Base-by-base conservation (phyloP, 805 yeast genomes). In the Kuraishia hungarica region DNA sequence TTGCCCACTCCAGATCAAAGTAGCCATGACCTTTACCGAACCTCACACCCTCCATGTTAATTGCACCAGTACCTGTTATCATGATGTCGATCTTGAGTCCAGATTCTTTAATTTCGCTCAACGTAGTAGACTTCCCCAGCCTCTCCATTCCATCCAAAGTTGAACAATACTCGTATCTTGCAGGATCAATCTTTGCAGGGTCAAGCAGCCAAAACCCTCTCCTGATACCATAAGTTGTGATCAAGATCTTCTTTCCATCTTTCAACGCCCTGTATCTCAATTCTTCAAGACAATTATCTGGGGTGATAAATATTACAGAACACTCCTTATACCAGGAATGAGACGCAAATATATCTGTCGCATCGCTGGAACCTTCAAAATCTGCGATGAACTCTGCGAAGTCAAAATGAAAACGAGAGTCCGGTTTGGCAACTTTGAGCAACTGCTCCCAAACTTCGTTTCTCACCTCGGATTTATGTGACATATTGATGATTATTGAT, bases 11-110 rank as follows among this genome's bases (percentile, higher is more conserved):
- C 28, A 64, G 57, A 52, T 67, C 70, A 53, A 67, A 67, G 53
- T 56, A 66, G 1, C 69, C 70, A 54, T 67, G 70, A 3, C 70
- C 70, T 54, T 67, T 67, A 39, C 70, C 70, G 50, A 67, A 65
- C 29, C 70, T 53, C 17, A 67, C 60, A 19, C 70, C 70, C 50
- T 60, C 61, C 50, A 59, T 57, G 53, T 67, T 67, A 46, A 67
- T 65, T 19, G 70, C 70, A 29, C 69, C 69, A 1, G 70, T 65
- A 7, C 69, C 70, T 6, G 70, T 67, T 17, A 67, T 57, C 69
- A 67, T 65, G 13, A 59, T 57, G 52, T 63, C 64, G 11, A 65
- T 59, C 35, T 55, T 50, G 19, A 65, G 48, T 7, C 55, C 48
- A 20, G 47, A 17, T 7, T 58, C 57, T 50, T 57, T 58, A 28